A percentile compares a stretch with the other conserved stretches of the same genome.
Evolutionary conservation across 768 basidiomycete species (phyloP).

Genomic region (Strobilomyces confusus): DNA sequence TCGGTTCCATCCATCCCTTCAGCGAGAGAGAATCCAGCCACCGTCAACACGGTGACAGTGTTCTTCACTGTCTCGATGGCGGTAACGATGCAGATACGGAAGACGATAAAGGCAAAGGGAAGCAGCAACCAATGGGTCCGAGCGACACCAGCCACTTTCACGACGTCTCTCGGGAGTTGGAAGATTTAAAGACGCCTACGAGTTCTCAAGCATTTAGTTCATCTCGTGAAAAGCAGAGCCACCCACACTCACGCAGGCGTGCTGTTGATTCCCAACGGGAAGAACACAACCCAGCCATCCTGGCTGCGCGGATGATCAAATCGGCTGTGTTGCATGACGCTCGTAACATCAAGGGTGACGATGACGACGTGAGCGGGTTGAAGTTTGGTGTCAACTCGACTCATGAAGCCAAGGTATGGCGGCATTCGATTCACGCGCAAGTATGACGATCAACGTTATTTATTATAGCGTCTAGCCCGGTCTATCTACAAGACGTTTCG

Average conservation of each 20-base stretch:
- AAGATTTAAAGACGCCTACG: background rate
- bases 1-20: constrained; percentile 31
- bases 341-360: constrained; percentile 57
- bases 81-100: constrained; percentile 32
- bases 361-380: constrained; percentile 39
- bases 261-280: constrained; percentile 27
- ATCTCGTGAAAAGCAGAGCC: constrained; percentile 16
- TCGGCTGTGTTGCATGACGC: constrained; percentile 75
- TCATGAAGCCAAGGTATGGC: constrained; percentile 61
- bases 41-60: constrained; percentile 27
- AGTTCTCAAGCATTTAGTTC: background rate
- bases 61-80: constrained; percentile 23
- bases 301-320: constrained; percentile 63
- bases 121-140: constrained; percentile 12
- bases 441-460: background rate
- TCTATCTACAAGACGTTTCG: constrained; percentile 62
- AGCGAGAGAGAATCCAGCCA: constrained; percentile 42
- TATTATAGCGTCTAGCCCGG: constrained; percentile 58
- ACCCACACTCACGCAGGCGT: constrained; percentile 35
- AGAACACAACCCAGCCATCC: constrained; percentile 39
- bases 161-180: constrained; percentile 5
- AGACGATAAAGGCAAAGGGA: constrained; percentile 30
- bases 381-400: constrained; percentile 53
- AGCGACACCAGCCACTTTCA: constrained; percentile 2
- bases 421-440: background rate